Base-by-base conservation (phyloP, 306 rosid species). In the Malus orientalis region DNA sequence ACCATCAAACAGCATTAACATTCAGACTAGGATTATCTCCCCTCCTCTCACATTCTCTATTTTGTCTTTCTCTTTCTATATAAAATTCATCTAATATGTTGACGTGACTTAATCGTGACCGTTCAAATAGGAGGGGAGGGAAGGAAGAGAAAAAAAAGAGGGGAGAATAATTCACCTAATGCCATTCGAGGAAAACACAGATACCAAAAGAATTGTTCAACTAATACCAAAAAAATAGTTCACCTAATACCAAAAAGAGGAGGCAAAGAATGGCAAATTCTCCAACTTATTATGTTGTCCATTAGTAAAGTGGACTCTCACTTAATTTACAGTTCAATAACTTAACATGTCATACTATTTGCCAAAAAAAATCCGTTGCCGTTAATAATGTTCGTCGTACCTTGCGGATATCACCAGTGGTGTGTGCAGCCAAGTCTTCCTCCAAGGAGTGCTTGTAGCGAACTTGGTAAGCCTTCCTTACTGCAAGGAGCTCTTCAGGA, bases 371-470 rank as follows among this genome's bases (percentile, higher is more conserved):
- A 25, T 0, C 1, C 8, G 2, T 8, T n/a, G 20, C 25, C 0
- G 29, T 57, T 20, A n/a, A 57, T 57, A 8, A 81, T 76, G 55
- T 0, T 19, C 12, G 36, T 33, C n/a, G 40, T 88, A 71, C 97
- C 96, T 91, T 89, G 74, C 97, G 97, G 55, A 87, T 71, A 38
- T 89, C 92, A 14, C 93, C 96, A 0, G 89, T 25, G 78, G 97
- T 89, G 32, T 84, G 90, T 8, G 84, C 69, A 32, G 97, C 97
- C 11, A 91, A 83, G 71, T 91, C 98, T 78, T 93, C 98, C 78
- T 93, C 98, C 79, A 93, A 57, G 22, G 98, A 91, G 51, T 64
- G 97, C 82, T 85, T 91, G 87, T 85, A 87, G 74, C 93, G 92
- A 23, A 51, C 66, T 51, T 87, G 98, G 69, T 94, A 92, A 15